Evolutionary conservation across 179 eudicot species (phyloP).

Genomic region (Silene noctiflora): DNA sequence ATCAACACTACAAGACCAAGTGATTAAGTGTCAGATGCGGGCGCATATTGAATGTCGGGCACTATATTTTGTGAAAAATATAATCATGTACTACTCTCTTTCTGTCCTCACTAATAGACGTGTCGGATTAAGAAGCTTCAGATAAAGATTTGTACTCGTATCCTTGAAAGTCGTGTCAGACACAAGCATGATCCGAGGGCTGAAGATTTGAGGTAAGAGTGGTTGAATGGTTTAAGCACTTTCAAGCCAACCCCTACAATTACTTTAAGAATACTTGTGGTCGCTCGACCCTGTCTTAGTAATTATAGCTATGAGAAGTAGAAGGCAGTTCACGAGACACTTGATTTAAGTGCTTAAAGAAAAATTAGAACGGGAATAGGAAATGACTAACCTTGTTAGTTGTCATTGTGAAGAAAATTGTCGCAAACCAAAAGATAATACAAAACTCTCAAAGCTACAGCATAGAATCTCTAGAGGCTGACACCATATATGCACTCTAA

Average conservation of each 20-base stretch:
- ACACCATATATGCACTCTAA: constrained; percentile 9
- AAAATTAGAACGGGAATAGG: background rate
- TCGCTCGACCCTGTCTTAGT: too few species aligned
- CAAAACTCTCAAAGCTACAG: constrained; percentile 21
- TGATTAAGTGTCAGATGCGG: background rate
- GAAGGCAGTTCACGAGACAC: too few species aligned
- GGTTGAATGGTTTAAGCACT: background rate
- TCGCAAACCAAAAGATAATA: constrained; percentile 33
- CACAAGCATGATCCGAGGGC: too few species aligned
- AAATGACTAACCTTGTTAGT: constrained; percentile 22
- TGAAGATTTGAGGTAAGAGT: too few species aligned
- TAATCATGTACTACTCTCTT: too few species aligned
- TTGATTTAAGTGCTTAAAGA: too few species aligned
- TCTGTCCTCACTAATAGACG: too few species aligned
- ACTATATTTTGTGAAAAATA: too few species aligned
- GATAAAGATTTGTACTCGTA: too few species aligned
- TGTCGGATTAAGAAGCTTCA: too few species aligned
- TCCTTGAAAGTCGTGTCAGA: too few species aligned
- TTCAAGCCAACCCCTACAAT: background rate
- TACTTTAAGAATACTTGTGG: background rate
- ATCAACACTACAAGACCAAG: background rate
- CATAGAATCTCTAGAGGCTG: constrained; percentile 23
- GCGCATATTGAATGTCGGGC: background rate
- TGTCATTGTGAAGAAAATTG: constrained; percentile 11
- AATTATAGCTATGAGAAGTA: too few species aligned